Evolutionary conservation across 805 yeast genomes (phyloP).

Genomic region (Schwanniomyces pseudopolymorphus): DNA sequence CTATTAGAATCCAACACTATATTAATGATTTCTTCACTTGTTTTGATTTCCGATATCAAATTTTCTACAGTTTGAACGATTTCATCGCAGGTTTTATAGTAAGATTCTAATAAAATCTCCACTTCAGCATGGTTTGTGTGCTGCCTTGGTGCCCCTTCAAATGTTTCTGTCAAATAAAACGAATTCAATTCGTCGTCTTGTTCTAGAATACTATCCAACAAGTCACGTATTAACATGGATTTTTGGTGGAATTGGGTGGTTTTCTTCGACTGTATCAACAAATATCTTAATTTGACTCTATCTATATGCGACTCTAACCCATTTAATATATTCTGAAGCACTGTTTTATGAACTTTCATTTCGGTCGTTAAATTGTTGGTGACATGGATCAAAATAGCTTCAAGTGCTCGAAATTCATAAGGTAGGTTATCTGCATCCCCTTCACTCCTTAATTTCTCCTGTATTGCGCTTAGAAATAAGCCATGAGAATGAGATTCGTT

Average conservation of each 20-base stretch:
- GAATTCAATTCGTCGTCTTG: slow-evolving; percentile 86
- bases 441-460: slow-evolving; percentile 33
- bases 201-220: slow-evolving; percentile 80
- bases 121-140: slow-evolving; percentile 79
- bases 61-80: slow-evolving; percentile 87
- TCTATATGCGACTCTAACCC: slow-evolving; percentile 85
- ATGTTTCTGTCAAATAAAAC: slow-evolving; percentile 69
- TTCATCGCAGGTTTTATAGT: slow-evolving; percentile 88
- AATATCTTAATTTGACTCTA: slow-evolving; percentile 69
- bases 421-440: slow-evolving; percentile 49
- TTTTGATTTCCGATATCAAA: slow-evolving; percentile 75
- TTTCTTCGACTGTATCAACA: slow-evolving; percentile 82
- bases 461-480: slow-evolving; percentile 43
- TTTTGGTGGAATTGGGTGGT: slow-evolving; percentile 82
- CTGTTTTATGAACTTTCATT: slow-evolving; percentile 78
- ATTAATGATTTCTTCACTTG: slow-evolving; percentile 93
- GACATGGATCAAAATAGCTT: slow-evolving; percentile 79
- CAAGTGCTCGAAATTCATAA: slow-evolving; percentile 89
- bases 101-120: slow-evolving; percentile 86
- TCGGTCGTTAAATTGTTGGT: slow-evolving; percentile 79
- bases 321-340: slow-evolving; percentile 66
- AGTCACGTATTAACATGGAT: slow-evolving; percentile 76
- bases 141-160: slow-evolving; percentile 42
- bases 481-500: slow-evolving; percentile 46
- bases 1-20: slow-evolving; percentile 92